Conservation (phyloP, 495 filamentous ascomycete genomes). For the Parachaetomium inaequale region DNA sequence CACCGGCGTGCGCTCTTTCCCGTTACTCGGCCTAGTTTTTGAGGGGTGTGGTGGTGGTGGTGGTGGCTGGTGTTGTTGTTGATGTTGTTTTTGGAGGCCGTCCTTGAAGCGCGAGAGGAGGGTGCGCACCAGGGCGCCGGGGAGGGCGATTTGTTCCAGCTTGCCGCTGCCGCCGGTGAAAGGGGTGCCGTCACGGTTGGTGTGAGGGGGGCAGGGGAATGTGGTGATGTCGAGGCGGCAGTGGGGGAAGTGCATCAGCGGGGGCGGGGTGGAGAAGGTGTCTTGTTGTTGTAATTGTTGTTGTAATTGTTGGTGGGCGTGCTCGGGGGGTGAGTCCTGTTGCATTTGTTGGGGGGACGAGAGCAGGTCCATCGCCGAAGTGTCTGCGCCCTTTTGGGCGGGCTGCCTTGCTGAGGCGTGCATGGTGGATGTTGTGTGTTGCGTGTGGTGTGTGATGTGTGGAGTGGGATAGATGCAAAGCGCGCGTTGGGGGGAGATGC, state of each 20-base stretch:
- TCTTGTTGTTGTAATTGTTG: background rate
- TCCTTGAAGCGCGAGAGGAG: constrained; percentile 19
- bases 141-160: constrained; percentile 24
- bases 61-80: background rate
- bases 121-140: constrained; percentile 19
- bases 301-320: too few species aligned
- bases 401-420: background rate
- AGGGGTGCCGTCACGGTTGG: too few species aligned
- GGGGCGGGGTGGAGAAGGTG: background rate
- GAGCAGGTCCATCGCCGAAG: background rate
- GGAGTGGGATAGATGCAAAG: background rate
- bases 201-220: background rate
- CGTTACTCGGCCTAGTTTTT: background rate
- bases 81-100: background rate
- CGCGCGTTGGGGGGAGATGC: background rate
- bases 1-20: background rate
- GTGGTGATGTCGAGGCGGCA: constrained; percentile 22
- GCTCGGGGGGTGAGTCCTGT: too few species aligned
- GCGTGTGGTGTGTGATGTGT: background rate
- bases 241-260: constrained; percentile 27
- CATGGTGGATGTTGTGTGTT: background rate
- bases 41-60: background rate
- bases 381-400: background rate
- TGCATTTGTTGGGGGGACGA: background rate
- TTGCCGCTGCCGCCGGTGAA: constrained; percentile 7